These are phyloP conservation scores for Podospora bellae-mahoneyi DNA, from an alignment of 495 filamentous ascomycete species.

Conservation along the genomic window DNA sequence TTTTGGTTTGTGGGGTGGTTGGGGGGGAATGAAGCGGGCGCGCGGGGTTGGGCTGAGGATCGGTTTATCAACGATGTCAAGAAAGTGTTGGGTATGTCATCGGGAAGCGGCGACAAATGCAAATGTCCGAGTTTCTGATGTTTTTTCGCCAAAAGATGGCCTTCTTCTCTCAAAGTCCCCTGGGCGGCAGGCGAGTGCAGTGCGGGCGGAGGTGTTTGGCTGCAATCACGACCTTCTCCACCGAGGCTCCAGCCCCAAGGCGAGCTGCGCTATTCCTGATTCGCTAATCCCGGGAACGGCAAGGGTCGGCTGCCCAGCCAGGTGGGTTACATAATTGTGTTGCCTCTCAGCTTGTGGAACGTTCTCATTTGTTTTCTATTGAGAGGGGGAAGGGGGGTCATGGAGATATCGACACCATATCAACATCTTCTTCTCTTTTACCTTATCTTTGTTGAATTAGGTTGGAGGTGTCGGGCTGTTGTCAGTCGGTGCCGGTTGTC, in stretches of 20 bases:
- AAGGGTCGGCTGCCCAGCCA: background rate
- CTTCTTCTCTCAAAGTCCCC: background rate
- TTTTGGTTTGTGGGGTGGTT: background rate
- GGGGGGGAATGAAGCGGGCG: background rate
- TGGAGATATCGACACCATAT: background rate
- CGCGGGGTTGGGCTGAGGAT: background rate
- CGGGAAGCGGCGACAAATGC: background rate
- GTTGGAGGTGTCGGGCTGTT: background rate
- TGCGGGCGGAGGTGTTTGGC: constrained; percentile 14
- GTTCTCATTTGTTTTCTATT: background rate
- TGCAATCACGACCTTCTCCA: constrained; percentile 18
- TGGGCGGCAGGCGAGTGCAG: background rate
- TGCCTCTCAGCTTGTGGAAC: background rate
- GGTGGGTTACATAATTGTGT: constrained; percentile 4
- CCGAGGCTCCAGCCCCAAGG: constrained; percentile 17
- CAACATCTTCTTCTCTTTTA: background rate
- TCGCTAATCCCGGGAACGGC: constrained; percentile 4
- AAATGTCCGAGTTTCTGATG: constrained; percentile 3
- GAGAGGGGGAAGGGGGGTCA: background rate
- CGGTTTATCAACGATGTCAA: background rate
- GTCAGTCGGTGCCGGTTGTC: background rate
- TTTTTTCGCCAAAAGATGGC: background rate
- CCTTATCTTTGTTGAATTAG: background rate
- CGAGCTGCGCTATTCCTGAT: constrained; percentile 7
- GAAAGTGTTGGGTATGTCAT: background rate